Percentiles rank a stretch among this genome's conserved stretches.
Evolutionary conservation across 805 yeast genomes (phyloP).

Genomic region (Candida stauntonica): DNA sequence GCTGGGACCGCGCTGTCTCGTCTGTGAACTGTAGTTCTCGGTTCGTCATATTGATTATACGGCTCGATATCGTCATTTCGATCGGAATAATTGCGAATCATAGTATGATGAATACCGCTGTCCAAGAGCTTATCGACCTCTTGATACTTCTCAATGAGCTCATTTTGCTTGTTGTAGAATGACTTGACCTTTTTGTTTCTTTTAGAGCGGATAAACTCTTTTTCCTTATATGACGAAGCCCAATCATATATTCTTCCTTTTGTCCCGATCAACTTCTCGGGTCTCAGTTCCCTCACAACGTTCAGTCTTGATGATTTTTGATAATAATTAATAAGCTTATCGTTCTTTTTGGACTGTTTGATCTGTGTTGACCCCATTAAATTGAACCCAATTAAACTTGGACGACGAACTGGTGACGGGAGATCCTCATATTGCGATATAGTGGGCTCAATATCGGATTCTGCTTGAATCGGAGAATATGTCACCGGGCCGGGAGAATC

Average conservation of each 20-base stretch:
- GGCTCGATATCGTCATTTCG: slow-evolving; percentile 19
- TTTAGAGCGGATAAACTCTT: slow-evolving; percentile 23
- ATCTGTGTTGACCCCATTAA: slow-evolving; percentile 17
- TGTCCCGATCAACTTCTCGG: slow-evolving; percentile 43
- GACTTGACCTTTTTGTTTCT: slow-evolving; percentile 30
- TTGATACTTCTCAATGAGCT: slow-evolving; percentile 47
- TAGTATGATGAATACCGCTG: slow-evolving; percentile 61
- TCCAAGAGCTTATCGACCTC: slow-evolving; percentile 66
- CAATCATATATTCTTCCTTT: slow-evolving; percentile 37
- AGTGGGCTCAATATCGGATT: no score
- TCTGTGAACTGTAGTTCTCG: slow-evolving; percentile 7
- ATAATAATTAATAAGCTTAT: slow-evolving; percentile 16
- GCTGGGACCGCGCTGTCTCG: slow-evolving; percentile 50
- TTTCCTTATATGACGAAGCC: slow-evolving; percentile 27
- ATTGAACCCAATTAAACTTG: slow-evolving; percentile 19
- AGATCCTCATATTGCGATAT: no score
- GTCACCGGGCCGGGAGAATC: no score
- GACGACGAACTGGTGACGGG: no score
- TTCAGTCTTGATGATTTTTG: slow-evolving; percentile 17
- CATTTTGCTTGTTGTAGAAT: slow-evolving; percentile 59
- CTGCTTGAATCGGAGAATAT: no score
- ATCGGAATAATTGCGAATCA: slow-evolving; percentile 52
- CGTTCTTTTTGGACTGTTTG: slow-evolving; percentile 21
- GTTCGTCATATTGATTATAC: slow-evolving; percentile 12
- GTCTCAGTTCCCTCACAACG: slow-evolving; percentile 38